phyloP scores from a whole-genome alignment of 176 grass and related monocot genomes.

The Carex scoparia region DNA sequence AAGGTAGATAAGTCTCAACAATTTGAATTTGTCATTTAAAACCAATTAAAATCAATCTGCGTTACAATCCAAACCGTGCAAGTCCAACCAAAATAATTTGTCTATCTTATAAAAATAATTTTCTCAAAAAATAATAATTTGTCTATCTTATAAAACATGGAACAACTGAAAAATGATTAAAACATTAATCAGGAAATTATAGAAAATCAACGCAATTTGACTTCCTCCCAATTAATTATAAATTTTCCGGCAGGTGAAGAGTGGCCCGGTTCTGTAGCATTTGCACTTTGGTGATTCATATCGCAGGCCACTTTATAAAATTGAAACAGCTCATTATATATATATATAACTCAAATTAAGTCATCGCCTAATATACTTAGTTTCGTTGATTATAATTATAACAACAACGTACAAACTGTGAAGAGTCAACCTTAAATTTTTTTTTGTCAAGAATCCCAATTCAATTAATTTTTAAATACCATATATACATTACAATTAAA shows the following conservation, averaged over 20 bases:
- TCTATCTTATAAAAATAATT: neutral
- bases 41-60: neutral
- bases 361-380: neutral
- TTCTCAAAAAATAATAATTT: no score
- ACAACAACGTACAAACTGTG: neutral
- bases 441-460: neutral
- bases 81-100: neutral
- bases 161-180: neutral
- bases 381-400: neutral
- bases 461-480: neutral
- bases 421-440: no score
- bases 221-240: neutral
- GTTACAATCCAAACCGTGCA: neutral
- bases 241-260: neutral
- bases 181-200: neutral
- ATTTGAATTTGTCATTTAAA: no score
- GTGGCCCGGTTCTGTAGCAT: neutral
- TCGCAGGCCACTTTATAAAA: neutral
- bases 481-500: neutral
- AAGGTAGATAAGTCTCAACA: no score
- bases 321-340: neutral
- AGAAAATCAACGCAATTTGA: neutral
- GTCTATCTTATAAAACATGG: neutral
- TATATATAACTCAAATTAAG: neutral
- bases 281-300: neutral